Conservation (phyloP, 495 filamentous ascomycete genomes). For the Aspergillus sclerotiicarbonarius region DNA sequence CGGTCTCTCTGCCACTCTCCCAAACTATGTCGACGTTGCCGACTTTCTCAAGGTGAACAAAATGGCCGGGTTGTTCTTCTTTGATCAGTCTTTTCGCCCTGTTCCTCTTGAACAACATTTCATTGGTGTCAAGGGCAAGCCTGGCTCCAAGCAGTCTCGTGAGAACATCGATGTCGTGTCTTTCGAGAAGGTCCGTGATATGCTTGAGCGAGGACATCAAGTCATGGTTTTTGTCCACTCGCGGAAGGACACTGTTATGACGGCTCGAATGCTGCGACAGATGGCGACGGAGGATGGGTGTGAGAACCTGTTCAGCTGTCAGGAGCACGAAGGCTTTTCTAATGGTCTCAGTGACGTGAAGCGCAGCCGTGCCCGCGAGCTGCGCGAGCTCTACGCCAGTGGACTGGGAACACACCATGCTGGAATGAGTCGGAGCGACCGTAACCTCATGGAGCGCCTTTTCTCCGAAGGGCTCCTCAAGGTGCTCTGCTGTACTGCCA, state of each 20-base stretch:
- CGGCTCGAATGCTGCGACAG: conserved; percentile 80
- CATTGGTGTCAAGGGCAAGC: conserved; percentile 90
- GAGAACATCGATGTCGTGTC: conserved; percentile 84
- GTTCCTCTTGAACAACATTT: conserved; percentile 98
- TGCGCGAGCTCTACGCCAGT: conserved; percentile 83
- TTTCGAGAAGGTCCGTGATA: conserved; percentile 93
- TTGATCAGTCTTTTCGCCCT: conserved; percentile 91
- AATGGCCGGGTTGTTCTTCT: conserved; percentile 91
- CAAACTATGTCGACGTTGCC: conserved; percentile 94
- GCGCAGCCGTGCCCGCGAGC: conserved; percentile 74
- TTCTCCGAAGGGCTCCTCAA: conserved; percentile 88
- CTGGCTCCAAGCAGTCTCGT: conserved; percentile 69
- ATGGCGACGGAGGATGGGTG: conserved; percentile 79
- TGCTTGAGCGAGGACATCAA: conserved; percentile 85
- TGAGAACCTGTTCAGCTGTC: conserved; percentile 66
- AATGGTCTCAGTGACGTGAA: conserved; percentile 77
- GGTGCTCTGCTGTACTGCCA: conserved; percentile 97
- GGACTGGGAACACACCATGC: conserved; percentile 95
- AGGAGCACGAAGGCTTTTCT: conserved; percentile 71
- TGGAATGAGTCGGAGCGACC: conserved; percentile 87
- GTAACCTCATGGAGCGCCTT: conserved; percentile 88
- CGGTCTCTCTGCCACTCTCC: conserved; percentile 90
- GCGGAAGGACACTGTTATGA: conserved; percentile 86
- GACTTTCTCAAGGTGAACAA: conserved; percentile 97
- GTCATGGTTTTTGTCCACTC: conserved; percentile 99